These are phyloP conservation scores for Trichoderma brevicompactum DNA, from an alignment of 2,329 filamentous ascomycete genomes.

Conservation along the genomic window DNA sequence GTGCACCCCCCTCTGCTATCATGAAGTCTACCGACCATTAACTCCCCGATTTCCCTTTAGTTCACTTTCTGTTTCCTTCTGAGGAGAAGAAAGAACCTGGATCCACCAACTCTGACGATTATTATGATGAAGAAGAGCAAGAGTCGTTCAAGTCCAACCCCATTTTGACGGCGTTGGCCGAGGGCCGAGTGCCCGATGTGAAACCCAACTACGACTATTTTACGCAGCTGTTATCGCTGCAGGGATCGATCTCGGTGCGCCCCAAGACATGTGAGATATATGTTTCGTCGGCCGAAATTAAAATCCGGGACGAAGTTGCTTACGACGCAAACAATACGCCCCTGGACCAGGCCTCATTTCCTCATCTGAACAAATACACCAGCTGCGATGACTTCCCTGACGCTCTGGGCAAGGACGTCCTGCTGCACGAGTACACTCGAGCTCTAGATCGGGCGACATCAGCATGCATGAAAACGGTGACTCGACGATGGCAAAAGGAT, in stretches of 20 bases:
- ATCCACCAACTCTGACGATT: constrained; percentile 65
- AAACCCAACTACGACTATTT: constrained; percentile 67
- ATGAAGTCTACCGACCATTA: constrained; percentile 27
- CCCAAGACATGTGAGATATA: constrained; percentile 65
- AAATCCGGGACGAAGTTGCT: constrained; percentile 54
- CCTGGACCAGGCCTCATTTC: constrained; percentile 55
- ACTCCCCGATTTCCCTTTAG: constrained; percentile 49
- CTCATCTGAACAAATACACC: constrained; percentile 59
- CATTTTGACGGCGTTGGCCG: constrained; percentile 64
- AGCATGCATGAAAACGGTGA: constrained; percentile 58
- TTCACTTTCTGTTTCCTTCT: constrained; percentile 64
- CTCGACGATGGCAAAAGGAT: constrained; percentile 60
- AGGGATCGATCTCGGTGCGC: constrained; percentile 57
- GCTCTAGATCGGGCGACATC: constrained; percentile 60
- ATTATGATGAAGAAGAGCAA: constrained; percentile 49
- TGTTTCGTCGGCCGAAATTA: constrained; percentile 58
- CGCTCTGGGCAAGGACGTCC: constrained; percentile 55
- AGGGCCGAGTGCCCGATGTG: constrained; percentile 61
- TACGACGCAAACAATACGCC: constrained; percentile 50
- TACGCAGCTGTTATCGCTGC: constrained; percentile 57
- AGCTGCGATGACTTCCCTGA: constrained; percentile 57
- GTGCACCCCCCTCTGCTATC: constrained; percentile 38
- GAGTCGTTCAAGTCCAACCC: constrained; percentile 67
- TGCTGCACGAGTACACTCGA: constrained; percentile 64
- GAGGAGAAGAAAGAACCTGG: constrained; percentile 60